Base-by-base conservation (phyloP, 2,329 filamentous ascomycete genomes). In the Trichoderma afroharzianum region DNA sequence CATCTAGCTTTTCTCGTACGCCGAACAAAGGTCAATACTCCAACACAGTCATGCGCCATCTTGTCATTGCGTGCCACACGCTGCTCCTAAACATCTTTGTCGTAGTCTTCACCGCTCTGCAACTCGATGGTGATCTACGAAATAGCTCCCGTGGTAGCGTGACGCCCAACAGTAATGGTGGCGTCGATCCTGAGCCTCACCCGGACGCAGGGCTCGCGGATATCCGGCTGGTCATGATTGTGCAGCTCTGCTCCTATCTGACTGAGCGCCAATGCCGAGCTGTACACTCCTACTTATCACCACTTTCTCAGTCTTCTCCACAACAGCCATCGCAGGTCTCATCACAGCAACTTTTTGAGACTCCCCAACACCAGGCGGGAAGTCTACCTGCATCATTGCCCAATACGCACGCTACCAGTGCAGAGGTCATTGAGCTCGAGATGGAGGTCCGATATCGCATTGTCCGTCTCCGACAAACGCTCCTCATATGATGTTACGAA, bases 231-330 rank as follows among this genome's bases (percentile, higher is more conserved):
- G 66, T 62, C 32, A 61, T 62, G 53, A 55, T 62, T 26, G 66
- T 69, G 14, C 66, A 69, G 39, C 30, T 69, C 15, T 69, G 66
- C 24, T 69, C 55, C 26, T 61, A 61, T 32, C 15, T 69, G 30
- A 43, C 58, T 5, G 43, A 69, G 14, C 53, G 66, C 7, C 66
- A 69, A 43, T 43, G 43, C 66, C 28, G 39, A 18, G 55, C 55
- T 15, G 53, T 69, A 7, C 21, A 61, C 24, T 24, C 33, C 39
- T 36, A 36, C 3, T 36, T 36, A 36, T 36, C 33, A 3, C 33
- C 33, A 36, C 33, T 36, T 36, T 36, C 33, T 36, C 33, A 36
- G 33, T 36, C 33, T 36, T 36, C 33, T 36, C 33, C 33, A 15
- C 33, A 36, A 2, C 43, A 61, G 32, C n/a, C 47, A 14, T 61